These are phyloP conservation scores for Phaeomoniella chlamydospora DNA, from an alignment of 2,329 filamentous ascomycete species.

Conservation along the genomic window DNA sequence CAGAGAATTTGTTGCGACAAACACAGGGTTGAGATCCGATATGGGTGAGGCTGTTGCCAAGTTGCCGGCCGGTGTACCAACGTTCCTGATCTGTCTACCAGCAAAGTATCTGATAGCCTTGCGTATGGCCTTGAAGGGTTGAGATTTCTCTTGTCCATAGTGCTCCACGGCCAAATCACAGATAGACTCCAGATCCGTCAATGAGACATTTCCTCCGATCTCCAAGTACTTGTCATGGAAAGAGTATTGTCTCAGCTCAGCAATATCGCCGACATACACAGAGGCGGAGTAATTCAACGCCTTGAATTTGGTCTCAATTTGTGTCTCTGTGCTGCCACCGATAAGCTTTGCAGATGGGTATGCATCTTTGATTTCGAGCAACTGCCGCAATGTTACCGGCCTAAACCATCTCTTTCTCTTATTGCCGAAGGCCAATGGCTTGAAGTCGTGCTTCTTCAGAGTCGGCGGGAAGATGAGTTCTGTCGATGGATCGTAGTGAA, in stretches of 20 bases:
- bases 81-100: conserved; percentile 87
- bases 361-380: conserved; percentile 79
- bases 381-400: conserved; percentile 70
- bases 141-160: conserved; percentile 56
- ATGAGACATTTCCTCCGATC: conserved; percentile 79
- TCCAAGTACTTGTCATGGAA: conserved; percentile 74
- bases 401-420: conserved; percentile 91
- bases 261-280: conserved; percentile 84
- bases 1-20: conserved; percentile 73
- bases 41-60: conserved; percentile 90
- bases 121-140: conserved; percentile 79
- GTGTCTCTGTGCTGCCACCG: conserved; percentile 89
- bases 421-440: conserved; percentile 77
- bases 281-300: conserved; percentile 79
- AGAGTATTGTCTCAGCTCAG: conserved; percentile 69
- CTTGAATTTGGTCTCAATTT: conserved; percentile 98
- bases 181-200: conserved; percentile 82
- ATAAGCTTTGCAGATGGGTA: conserved; percentile 86
- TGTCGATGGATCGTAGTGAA: conserved; percentile 85
- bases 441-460: conserved; percentile 69
- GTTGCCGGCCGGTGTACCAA: conserved; percentile 93
- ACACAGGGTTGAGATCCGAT: conserved; percentile 86
- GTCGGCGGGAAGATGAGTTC: conserved; percentile 88
- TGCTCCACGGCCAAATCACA: conserved; percentile 64
- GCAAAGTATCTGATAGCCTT: conserved; percentile 95